These are phyloP conservation scores for Rosa multiflora DNA, from an alignment of 306 rosid species.

Conservation along the genomic window DNA sequence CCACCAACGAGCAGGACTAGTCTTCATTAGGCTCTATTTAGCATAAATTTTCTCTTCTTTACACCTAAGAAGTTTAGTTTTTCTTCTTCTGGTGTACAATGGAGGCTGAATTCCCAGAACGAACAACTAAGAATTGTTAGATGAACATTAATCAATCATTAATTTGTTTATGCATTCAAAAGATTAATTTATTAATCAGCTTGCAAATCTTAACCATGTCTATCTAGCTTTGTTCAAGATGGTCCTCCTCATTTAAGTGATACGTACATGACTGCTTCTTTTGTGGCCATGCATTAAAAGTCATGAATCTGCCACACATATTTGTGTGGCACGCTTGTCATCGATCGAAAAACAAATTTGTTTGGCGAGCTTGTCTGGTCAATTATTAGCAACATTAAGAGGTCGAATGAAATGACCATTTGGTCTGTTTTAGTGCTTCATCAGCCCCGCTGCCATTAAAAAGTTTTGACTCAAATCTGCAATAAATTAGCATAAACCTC, in stretches of 20 bases:
- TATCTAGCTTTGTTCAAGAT: not conserved
- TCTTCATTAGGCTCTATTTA: not conserved
- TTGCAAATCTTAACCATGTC: not conserved
- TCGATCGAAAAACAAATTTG: too few relatives aligned
- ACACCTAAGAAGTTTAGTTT: not conserved
- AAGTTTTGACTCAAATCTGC: not conserved
- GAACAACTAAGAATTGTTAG: not conserved
- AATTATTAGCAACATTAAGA: not conserved
- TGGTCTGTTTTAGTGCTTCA: not conserved
- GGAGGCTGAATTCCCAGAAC: not conserved
- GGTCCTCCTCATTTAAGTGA: not conserved
- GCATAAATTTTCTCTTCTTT: not conserved
- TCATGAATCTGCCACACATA: not conserved
- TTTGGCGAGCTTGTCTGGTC: not conserved
- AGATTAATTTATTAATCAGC: not conserved
- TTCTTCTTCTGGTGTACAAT: not conserved
- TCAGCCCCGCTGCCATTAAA: not conserved
- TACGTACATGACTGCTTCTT: not conserved
- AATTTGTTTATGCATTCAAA: not conserved
- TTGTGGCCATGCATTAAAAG: not conserved
- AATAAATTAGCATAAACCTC: not conserved
- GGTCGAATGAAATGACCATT: not conserved
- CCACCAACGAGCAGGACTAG: not conserved
- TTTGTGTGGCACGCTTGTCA: not conserved
- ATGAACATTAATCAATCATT: not conserved